phyloP scores from a whole-genome alignment of 441 rosid species.

The Syzygium syzygioides region DNA sequence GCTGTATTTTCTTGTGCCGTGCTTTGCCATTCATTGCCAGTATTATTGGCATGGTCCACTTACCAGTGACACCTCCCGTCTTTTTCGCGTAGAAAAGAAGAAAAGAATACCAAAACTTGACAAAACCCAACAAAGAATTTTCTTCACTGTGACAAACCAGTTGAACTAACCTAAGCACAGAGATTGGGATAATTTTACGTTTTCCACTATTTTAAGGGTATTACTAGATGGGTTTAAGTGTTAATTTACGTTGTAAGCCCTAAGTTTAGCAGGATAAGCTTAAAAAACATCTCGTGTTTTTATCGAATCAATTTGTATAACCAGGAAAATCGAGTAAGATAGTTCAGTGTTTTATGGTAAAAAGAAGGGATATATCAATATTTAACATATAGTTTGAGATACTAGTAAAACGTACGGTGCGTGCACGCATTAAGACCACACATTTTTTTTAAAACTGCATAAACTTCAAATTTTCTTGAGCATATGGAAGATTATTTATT shows the following conservation, averaged over 20 bases:
- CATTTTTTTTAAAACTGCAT: background rate
- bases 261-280: background rate
- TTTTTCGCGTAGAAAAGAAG: background rate
- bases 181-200: background rate
- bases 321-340: background rate
- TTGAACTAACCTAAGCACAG: no score
- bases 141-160: accelerated
- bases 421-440: background rate
- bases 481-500: background rate
- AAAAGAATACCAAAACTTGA: background rate
- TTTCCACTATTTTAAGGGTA: background rate
- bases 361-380: no score
- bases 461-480: background rate
- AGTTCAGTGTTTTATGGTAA: background rate
- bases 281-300: background rate
- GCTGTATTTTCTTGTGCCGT: no score
- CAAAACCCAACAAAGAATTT: background rate
- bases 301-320: background rate
- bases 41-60: background rate
- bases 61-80: background rate
- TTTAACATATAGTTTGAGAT: background rate
- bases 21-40: no score
- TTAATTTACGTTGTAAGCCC: background rate
- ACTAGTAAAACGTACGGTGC: background rate
- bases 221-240: background rate